Evolutionary conservation across 768 basidiomycete species (phyloP), one percentile per base, ranked within the genome.

Genomic region (Megacollybia marginata): DNA sequence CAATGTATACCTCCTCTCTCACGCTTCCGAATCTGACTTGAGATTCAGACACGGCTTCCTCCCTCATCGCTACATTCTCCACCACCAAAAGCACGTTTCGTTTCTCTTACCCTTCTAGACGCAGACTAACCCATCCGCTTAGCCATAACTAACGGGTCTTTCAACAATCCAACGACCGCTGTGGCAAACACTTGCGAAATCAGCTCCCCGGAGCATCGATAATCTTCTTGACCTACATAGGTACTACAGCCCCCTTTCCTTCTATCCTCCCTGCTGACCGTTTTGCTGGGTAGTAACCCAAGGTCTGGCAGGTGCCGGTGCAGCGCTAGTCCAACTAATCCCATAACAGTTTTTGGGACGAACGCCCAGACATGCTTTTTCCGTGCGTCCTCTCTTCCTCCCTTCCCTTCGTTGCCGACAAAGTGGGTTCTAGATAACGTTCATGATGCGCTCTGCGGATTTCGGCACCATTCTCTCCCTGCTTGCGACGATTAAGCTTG

Each of bases 151-250:
- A n/a, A n/a, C n/a, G n/a, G n/a, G n/a, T n/a, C n/a, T n/a, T n/a
- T n/a, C n/a, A n/a, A n/a, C n/a, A n/a, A n/a, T n/a, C n/a, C n/a
- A n/a, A n/a, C n/a, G n/a, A n/a, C n/a, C n/a, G n/a, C n/a, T n/a
- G n/a, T n/a, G n/a, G n/a, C n/a, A n/a, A n/a, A n/a, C n/a, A n/a
- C n/a, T n/a, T n/a, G n/a, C n/a, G n/a, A n/a, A n/a, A 56, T 11
- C 60, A 73, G 48, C 71, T 86, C 35, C 84, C 83, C 2, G 71
- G 70, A 5, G 77, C 79, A 0, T 76, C 76, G 5, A 72, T 78
- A 19, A 82, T 82, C 67, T 83, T 83, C 69, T 65, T 83, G 20
- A 80, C 81, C 1, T 83, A 83, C 60, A 76, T 74, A 63, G 61
- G 75, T 74, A 48, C 36, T 62, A n/a, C n/a, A n/a, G n/a, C n/a